Base-by-base conservation (phyloP, 345 rosid genomes). In the Microcos paniculata region DNA sequence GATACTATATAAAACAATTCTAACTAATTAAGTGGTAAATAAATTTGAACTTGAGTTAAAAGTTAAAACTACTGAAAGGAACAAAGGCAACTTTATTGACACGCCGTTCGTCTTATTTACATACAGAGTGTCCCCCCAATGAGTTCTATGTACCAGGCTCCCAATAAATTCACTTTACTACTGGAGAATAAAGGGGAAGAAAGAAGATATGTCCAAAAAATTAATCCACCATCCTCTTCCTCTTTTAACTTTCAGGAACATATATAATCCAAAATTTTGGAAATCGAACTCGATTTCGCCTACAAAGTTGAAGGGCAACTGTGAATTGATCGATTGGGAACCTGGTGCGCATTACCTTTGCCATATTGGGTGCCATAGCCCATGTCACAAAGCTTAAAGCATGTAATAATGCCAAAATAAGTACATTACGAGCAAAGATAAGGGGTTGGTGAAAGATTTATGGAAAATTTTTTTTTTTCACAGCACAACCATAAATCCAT, bases 261-360 rank as follows among this genome's bases (percentile, higher is more conserved):
- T 66, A 24, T 13, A 3, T 7, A 35, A 35, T 7, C 40, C 52
- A 65, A 42, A 43, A 24, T 28, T 69, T 0, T 16, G 3, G 21
- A 66, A 45, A 23, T 24, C 2, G 53, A 43, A 43, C 8, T 42
- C 5, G 16, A 24, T 24, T 56, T 30, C 15, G 4, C 71, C 21
- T 13, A 74, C 0, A 24, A 15, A 8, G 24, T 3, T 26, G 26
- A 51, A 33, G 16, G 16, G 31, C 43, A 51, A 68, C 5, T 10
- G 33, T 46, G 58, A 43, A 76, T 70, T 45, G 42, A 76, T 70
- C 31, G 42, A 65, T 75, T 40, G 28, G 62, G 35, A 57, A 28
- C 18, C 3, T 14, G 62, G 62, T 58, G 62, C 3, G 5, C 9
- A 18, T 26, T 58, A 28, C 12, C 73, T 31, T 49, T 6, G 18